These are phyloP conservation scores for Astraeus odoratus DNA, from an alignment of 768 basidiomycete genomes.

Conservation along the genomic window DNA sequence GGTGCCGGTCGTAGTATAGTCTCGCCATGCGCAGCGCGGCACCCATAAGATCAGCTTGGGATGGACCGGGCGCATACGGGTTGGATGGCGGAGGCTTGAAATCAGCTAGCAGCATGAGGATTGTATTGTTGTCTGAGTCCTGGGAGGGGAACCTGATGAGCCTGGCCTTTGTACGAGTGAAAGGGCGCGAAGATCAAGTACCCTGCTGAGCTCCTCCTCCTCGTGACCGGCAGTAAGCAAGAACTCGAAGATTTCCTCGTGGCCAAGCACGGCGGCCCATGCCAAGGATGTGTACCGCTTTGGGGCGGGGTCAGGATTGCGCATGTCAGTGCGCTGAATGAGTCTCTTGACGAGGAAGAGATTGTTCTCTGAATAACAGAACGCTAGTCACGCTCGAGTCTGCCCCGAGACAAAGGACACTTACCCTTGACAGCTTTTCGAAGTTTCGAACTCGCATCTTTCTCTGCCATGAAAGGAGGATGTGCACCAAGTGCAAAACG, in stretches of 20 bases:
- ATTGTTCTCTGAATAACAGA: constrained; percentile 71
- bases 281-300: constrained; percentile 82
- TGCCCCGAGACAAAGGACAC: constrained; percentile 3
- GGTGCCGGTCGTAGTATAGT: constrained; percentile 79
- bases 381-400: constrained; percentile 13
- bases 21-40: constrained; percentile 83
- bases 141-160: constrained; percentile 26
- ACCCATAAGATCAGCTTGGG: constrained; percentile 56
- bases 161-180: constrained; percentile 6
- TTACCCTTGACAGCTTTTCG: constrained; percentile 76
- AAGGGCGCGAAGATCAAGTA: constrained; percentile 31
- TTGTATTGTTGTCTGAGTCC: constrained; percentile 92
- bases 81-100: constrained; percentile 48
- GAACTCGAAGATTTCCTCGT: constrained; percentile 92
- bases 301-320: constrained; percentile 77
- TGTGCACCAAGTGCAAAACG: constrained; percentile 15
- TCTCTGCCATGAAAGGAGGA: constrained; percentile 63
- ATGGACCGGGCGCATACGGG: constrained; percentile 40
- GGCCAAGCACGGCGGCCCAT: constrained; percentile 84
- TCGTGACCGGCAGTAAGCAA: constrained; percentile 83
- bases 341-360: constrained; percentile 88
- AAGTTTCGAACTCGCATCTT: constrained; percentile 67
- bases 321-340: constrained; percentile 78
- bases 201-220: constrained; percentile 87
- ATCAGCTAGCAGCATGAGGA: constrained; percentile 89